Evolutionary conservation across 2,329 filamentous ascomycete genomes (phyloP), one percentile per base, ranked within the genome.

Genomic region (Ceratocystiopsis minuta): DNA sequence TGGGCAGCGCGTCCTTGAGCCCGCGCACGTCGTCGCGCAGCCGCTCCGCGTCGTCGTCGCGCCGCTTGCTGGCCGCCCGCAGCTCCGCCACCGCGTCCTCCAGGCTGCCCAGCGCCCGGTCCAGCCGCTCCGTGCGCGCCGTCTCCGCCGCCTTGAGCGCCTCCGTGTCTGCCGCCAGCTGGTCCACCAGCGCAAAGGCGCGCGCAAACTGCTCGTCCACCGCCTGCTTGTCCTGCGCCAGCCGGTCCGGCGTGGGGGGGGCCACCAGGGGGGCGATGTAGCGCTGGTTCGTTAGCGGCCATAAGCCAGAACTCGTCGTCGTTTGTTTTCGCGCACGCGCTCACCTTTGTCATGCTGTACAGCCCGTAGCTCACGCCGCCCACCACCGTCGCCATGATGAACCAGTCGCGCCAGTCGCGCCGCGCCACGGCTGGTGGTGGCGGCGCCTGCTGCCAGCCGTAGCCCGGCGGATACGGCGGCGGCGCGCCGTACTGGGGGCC

Each of bases 341-440:
- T 10, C 24, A 85, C 81, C 73, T 92, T 92, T 46, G 86, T 83
- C 15, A 95, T 71, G 49, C 79, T 74, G 57, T 90, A 98, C 17
- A 94, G 61, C 0, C 87, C 88, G 54, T 95, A 96, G 34, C 85
- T 72, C 16, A 95, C 78, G 39, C 87, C 85, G 44, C 86, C 80
- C 48, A 92, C 80, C 13, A 96, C 83, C 0, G 90, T 98, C 9
- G 90, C 90, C 85, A 96, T 94, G 60, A 98, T 96, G 62, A 98
- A 98, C 82, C 86, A 96, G 57, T 98, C 90, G 47, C 92, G 74
- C 90, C 90, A 98, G 62, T 98, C 90, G 54, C 90, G 70, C 56
- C 76, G 78, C 3, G 86, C 86, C 3, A 76, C 62, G 43, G 70
- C 66, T 1, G 68, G 68, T 4, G 72, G 65, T 9, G 67, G 60